Evolutionary conservation across 1,139 yeast species (phyloP).

Genomic region (Pichia sp.): DNA sequence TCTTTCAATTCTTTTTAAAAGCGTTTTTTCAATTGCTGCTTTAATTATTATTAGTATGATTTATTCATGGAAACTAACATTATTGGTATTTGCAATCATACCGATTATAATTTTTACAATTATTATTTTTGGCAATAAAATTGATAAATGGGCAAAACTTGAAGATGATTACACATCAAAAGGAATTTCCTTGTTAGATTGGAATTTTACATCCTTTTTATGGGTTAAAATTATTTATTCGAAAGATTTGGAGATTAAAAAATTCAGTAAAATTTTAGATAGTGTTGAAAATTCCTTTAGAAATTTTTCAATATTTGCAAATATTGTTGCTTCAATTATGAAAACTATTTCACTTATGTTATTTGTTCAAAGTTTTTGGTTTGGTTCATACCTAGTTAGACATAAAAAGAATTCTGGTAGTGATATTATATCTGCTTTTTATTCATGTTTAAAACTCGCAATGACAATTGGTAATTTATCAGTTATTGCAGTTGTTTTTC

Average conservation of each 20-base stretch:
- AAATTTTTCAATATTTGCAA: conserved; percentile 41
- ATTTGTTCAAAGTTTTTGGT: conserved; percentile 92
- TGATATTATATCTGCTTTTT: conserved; percentile 73
- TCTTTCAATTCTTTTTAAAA: conserved; percentile 50
- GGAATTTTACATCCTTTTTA: conserved; percentile 58
- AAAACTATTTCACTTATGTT: conserved; percentile 56
- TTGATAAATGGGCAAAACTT: conserved; percentile 42
- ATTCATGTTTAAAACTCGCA: conserved; percentile 70
- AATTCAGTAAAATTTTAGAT: conserved; percentile 37
- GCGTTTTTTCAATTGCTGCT: conserved; percentile 46
- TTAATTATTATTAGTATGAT: conserved; percentile 62
- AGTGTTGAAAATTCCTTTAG: conserved; percentile 44
- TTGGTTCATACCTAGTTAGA: conserved; percentile 63
- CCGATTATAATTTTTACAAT: conserved; percentile 59
- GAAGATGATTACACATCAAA: conserved; percentile 54
- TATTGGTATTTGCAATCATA: conserved; percentile 62
- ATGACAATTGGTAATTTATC: conserved; percentile 48
- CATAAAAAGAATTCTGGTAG: conserved; percentile 46
- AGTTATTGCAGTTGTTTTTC: conserved; percentile 48
- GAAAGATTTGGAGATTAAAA: conserved; percentile 42
- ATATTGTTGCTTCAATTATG: conserved; percentile 53
- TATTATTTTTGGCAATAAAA: conserved; percentile 43
- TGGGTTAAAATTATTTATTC: conserved; percentile 61
- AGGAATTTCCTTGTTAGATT: conserved; percentile 59
- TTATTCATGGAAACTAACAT: conserved; percentile 78